Evolutionary conservation across 345 rosid genomes (phyloP), one percentile per base, ranked within the genome.

Genomic region (Citrus australasica): DNA sequence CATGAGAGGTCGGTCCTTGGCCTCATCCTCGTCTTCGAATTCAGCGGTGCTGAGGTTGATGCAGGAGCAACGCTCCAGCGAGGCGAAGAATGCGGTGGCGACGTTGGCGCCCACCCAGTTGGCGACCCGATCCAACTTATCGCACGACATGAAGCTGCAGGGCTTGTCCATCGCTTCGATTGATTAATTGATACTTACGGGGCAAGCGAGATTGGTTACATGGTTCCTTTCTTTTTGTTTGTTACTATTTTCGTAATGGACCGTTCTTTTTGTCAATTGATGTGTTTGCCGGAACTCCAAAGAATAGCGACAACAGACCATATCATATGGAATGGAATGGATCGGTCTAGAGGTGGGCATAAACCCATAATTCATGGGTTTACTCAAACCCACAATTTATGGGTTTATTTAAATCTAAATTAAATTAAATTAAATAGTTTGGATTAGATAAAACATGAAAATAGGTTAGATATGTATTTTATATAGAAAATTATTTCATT

Each of bases 51-150:
- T 83, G 78, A 91, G 90, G 73, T 89, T 89, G 87, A 91, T 89
- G 85, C 92, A 91, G 67, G 93, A 89, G 79, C 93, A 89, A 9
- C 95, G 85, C 78, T 91, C 95, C 30, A 91, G 78, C 17, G 95
- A 91, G 2, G 89, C 87, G 80, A 91, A 91, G 88, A 91, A 91
- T 4, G 92, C 91, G 69, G 89, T 79, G 46, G 95, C 93, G 42
- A 89, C 83, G 86, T 78, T 89, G 63, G 84, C 74, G 22, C 95
- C 93, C 11, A 89, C 89, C 93, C 95, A 91, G 62, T 8, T 83
- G 53, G 92, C 94, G 25, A 85, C 80, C 40, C 89, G 83, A 83
- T 90, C 91, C 62, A 91, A 82, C 85, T 87, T 91, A 74, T 89
- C 89, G 80, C 92, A 89, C 19, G 92, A 84, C 71, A 87, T 85